Conservation (phyloP, 768 basidiomycete genomes). For the Plicaturopsis crispa region DNA sequence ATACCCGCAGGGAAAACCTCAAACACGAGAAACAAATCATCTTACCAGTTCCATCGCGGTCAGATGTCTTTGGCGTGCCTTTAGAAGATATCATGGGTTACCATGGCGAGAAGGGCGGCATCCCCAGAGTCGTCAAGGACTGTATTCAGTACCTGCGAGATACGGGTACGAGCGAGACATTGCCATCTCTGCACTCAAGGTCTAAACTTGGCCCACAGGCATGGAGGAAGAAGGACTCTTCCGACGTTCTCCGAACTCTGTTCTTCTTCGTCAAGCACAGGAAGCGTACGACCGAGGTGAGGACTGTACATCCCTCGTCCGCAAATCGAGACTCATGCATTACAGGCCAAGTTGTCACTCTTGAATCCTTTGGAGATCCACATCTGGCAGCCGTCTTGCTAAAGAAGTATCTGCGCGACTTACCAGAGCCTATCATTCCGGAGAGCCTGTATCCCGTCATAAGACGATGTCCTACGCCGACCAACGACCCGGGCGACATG, state of each 20-base stretch:
- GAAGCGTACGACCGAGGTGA: constrained; percentile 81
- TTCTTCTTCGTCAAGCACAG: constrained; percentile 62
- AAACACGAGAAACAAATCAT: constrained; percentile 65
- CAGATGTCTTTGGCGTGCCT: constrained; percentile 72
- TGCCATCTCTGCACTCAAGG: not conserved
- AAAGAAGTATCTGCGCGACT: constrained; percentile 79
- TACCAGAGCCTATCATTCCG: constrained; percentile 74
- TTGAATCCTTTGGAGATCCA: constrained; percentile 70
- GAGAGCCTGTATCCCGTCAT: constrained; percentile 61
- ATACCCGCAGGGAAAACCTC: constrained; percentile 57
- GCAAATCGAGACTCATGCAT: too few relatives aligned
- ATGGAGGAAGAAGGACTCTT: constrained; percentile 76
- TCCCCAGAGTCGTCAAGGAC: constrained; percentile 78
- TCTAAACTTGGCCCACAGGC: constrained; percentile 23
- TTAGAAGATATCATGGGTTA: constrained; percentile 80
- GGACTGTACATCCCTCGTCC: too few relatives aligned
- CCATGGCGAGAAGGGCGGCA: constrained; percentile 72
- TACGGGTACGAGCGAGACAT: constrained; percentile 25
- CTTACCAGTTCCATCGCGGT: constrained; percentile 52
- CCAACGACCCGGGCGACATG: constrained; percentile 47
- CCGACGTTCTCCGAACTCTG: constrained; percentile 70
- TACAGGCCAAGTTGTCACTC: constrained; percentile 68
- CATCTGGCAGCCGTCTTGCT: constrained; percentile 78
- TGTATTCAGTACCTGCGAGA: constrained; percentile 64
- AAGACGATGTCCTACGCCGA: constrained; percentile 56